Percentiles rank a stretch among this genome's conserved stretches.
These are phyloP conservation scores for Leccinum variicolor DNA, from an alignment of 768 basidiomycete species.

Conservation along the genomic window DNA sequence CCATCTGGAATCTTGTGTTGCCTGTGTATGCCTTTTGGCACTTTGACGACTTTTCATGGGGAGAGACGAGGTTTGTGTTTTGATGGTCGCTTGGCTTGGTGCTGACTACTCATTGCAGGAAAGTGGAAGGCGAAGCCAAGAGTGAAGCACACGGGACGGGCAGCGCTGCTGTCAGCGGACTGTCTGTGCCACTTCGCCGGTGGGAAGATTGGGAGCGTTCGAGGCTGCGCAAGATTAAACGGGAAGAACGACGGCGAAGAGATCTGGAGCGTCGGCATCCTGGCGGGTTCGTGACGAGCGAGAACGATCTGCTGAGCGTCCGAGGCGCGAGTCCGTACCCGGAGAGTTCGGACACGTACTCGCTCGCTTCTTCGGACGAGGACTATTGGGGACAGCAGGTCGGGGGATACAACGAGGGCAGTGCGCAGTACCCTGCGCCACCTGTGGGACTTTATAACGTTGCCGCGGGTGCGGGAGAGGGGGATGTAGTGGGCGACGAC, in stretches of 20 bases:
- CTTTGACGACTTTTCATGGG: conserved; percentile 99
- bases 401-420: conserved; percentile 91
- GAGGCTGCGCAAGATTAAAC: conserved; percentile 81
- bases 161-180: conserved; percentile 46
- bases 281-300: conserved; percentile 58
- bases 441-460: conserved; percentile 64
- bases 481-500: conserved; percentile 54
- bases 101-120: conserved; percentile 46
- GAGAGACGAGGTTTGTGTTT: conserved; percentile 80
- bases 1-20: conserved; percentile 93
- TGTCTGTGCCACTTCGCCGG: conserved; percentile 84
- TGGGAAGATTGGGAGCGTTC: conserved; percentile 99
- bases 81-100: neutral
- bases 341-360: conserved; percentile 80
- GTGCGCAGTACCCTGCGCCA: conserved; percentile 75
- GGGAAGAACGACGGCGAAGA: conserved; percentile 77
- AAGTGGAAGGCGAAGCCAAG: conserved; percentile 90
- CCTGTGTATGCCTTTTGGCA: conserved; percentile 99
- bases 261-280: conserved; percentile 82
- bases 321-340: conserved; percentile 57
- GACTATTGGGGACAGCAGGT: conserved; percentile 97
- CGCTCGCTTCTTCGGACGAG: conserved; percentile 84
- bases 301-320: conserved; percentile 61
- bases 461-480: conserved; percentile 24
- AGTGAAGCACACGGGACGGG: conserved; percentile 74